phyloP scores from a whole-genome alignment of 352 stramenopile species.

The Phytophthora nicotianae region DNA sequence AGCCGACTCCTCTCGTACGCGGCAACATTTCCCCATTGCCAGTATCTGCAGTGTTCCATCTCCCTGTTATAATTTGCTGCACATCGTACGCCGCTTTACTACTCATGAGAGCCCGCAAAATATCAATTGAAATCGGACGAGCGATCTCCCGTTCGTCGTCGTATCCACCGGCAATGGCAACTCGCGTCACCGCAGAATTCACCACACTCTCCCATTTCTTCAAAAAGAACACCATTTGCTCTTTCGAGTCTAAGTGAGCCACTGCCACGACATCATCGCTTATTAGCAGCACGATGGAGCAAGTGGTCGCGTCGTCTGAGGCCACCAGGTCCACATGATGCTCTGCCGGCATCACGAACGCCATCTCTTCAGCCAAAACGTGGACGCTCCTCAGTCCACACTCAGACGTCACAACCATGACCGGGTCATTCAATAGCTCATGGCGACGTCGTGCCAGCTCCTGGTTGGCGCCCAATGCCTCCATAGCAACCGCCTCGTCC shows the following conservation, averaged over 20 bases:
- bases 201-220: slow-evolving; percentile 31
- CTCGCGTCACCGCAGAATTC: slow-evolving; percentile 5
- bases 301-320: slow-evolving; percentile 40
- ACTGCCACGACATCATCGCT: slow-evolving; percentile 17
- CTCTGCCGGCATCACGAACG: slow-evolving; percentile 19
- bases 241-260: slow-evolving; percentile 22
- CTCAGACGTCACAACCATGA: slow-evolving; percentile 24
- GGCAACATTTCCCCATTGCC: slow-evolving; percentile 14
- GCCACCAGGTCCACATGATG: slow-evolving; percentile 29
- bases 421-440: slow-evolving; percentile 16
- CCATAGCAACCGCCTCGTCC: slow-evolving; percentile 12
- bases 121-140: slow-evolving; percentile 26
- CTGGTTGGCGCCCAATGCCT: slow-evolving; percentile 14
- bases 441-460: slow-evolving; percentile 11
- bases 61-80: slow-evolving; percentile 25
- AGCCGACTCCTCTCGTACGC: slow-evolving; percentile 30
- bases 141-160: slow-evolving; percentile 30
- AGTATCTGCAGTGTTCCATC: slow-evolving; percentile 26
- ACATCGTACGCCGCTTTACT: slow-evolving; percentile 20
- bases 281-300: slow-evolving; percentile 32
- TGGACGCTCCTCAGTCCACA: slow-evolving; percentile 23
- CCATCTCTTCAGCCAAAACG: slow-evolving; percentile 35
- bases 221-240: slow-evolving; percentile 36
- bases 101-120: slow-evolving; percentile 19
- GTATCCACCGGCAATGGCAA: slow-evolving; percentile 30